Evolutionary conservation across 106 monocot species (phyloP), one percentile per base, ranked within the genome.

Genomic region (Allium fistulosum): DNA sequence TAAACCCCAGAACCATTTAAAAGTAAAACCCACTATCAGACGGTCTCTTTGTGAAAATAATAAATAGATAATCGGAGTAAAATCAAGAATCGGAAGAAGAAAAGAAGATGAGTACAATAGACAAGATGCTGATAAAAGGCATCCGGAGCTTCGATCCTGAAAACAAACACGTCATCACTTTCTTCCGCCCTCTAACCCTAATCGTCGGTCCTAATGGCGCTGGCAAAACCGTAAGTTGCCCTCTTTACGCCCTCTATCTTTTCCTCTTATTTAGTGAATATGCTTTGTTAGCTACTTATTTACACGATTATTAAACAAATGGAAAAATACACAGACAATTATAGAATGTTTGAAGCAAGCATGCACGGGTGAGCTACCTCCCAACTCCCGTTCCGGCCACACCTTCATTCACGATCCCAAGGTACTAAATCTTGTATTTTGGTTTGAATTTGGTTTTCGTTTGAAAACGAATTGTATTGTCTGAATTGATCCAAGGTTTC

Each of bases 361-460:
- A 10, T 82, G 87, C 79, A 93, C 93, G 49, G 99, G 99, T 16
- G 92, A 99, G 72, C 84, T 93, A 61, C 99, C 99, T 7, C 99
- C 99, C 49, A 99, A 99, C 85, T 84, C 92, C 45, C 81, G 99
- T 69, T 90, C 92, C 58, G 97, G 99, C 22, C 99, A 99, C 59
- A 87, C 87, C 79, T 99, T 99, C 83, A 81, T 99, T 75, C 99
- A 99, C 60, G 99, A 99, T 58, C 99, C 99, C 73, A 99, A 99
- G 92, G 97, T 89, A 16, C 15, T 18, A 7, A 15, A 27, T 10
- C 22, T 48, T 4, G 10, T n/a, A 2, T 26, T 8, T 4, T 48
- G 14, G 9, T 13, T 47, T 73, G 22, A 50, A 8, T 17, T 13
- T 66, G 6, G 10, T 51, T 28, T 10, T 37, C 62, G 10, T 26